Base-by-base conservation (phyloP, 2,329 filamentous ascomycete genomes). In the Ceratocystis eucalypticola region DNA sequence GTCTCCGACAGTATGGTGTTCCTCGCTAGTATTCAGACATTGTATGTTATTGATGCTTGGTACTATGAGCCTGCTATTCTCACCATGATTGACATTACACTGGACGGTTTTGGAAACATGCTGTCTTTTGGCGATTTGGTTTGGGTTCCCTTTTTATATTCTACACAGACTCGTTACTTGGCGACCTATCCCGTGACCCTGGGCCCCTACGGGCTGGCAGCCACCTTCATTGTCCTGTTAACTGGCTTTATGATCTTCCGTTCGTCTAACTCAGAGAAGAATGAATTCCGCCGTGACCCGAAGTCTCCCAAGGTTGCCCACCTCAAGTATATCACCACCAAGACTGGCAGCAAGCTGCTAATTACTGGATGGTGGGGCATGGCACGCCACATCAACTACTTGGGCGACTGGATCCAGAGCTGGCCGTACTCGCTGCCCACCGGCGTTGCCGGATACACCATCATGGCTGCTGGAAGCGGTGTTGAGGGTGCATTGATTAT, bases 81-180 rank as follows among this genome's bases (percentile, higher is more conserved):
- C 70, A 96, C 92, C 1, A 96, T 91, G 41, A 96, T 97, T 77
- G 93, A 97, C 73, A 88, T 96, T 70, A 96, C 88, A 64, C 89
- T 86, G 53, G 93, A 97, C 71, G 93, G 93, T 5, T 96, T 97
- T 71, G 93, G 93, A 65, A 91, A 91, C 78, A 97, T 97, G 93
- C 82, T 97, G 44, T 81, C 89, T 1, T 96, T 96, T 74, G 93
- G 91, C 66, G 93, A 97, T 72, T 80, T 96, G 5, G 89, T 88
- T 69, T 97, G 93, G 93, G 83, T 96, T 1, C 93, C 93, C 0
- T 96, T 96, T 74, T 81, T 90, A 67, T 97, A 96, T 80, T 88
- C 85, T 20, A 80, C 90, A 45, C 92, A 96, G 76, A 85, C 88
- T 6, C 86, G 89, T 55, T 97, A 96, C 75, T 84, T 97, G 5